Evolutionary conservation across 1,284 basidiomycete genomes (phyloP), one percentile per base, ranked within the genome.

Genomic region (Ganoderma multipileum): DNA sequence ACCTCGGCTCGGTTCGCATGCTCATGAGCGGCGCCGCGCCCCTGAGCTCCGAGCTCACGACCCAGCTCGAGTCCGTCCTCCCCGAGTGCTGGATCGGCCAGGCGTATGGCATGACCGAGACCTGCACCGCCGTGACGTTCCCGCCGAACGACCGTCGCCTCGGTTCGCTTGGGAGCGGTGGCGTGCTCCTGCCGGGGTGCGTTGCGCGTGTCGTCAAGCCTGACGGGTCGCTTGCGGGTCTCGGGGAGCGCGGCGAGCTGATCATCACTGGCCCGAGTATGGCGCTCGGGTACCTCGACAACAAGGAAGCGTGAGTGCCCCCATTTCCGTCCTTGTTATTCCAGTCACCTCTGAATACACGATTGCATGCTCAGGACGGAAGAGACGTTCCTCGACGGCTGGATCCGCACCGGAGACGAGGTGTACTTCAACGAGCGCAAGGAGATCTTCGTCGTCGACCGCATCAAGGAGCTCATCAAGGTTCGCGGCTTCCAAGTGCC

Each of bases 21-120:
- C 83, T 89, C 69, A 86, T 93, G 81, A 83, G 83, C 60, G 91
- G 93, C 30, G 94, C 93, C 0, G 93, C 93, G 0, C 93, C 93
- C 3, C 81, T 95, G 5, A 89, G 91, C 3, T 80, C 84, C 20
- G 92, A 93, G 75, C 83, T 93, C 38, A 89, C 85, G 64, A 71
- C 82, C 44, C 84, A 88, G 72, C 78, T 93, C 41, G 47, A 50
- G 11, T 79, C 85, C 55, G 79, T 90, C 47, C 79, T 94, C 18
- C 91, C 91, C 0, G 77, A 86, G 28, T 85, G 86, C 1, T 81
- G 84, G 59, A 86, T 93, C 63, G 89, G 89, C 12, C 91, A 93
- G 78, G 89, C 85, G 5, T 93, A 91, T 76, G 91, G 79, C 71
- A 86, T 79, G 82, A 89, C 79, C 66, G 85, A 80, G 77, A 85